These are phyloP conservation scores for Neoboletus magnificus DNA, from an alignment of 768 basidiomycete species.

Conservation along the genomic window DNA sequence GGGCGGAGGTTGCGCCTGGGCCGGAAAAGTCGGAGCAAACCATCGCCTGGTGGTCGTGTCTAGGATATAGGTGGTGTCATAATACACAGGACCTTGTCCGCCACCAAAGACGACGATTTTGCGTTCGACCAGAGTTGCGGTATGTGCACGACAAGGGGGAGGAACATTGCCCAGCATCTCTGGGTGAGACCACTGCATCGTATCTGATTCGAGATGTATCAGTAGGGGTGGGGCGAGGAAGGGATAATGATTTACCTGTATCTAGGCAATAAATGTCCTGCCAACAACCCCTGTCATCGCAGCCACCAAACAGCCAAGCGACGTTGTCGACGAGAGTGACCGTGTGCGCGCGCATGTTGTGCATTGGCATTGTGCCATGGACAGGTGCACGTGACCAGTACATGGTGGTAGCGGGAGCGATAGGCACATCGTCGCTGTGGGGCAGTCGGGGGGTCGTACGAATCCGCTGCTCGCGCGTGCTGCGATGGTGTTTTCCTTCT, in stretches of 20 bases:
- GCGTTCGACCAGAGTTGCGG: conserved; percentile 77
- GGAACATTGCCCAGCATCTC: conserved; percentile 75
- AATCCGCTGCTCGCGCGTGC: conserved; percentile 31
- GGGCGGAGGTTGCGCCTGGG: conserved; percentile 2
- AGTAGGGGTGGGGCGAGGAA: neutral
- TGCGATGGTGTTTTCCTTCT: conserved; percentile 18
- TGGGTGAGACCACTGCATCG: conserved; percentile 85
- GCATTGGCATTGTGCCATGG: conserved; percentile 63
- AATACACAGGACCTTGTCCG: conserved; percentile 79
- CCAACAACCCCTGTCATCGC: conserved; percentile 73
- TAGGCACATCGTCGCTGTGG: conserved; percentile 54
- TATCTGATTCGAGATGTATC: conserved; percentile 47
- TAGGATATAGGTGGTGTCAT: conserved; percentile 77
- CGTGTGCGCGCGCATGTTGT: conserved; percentile 76
- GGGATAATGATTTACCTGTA: conserved; percentile 47
- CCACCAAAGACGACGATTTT: conserved; percentile 85
- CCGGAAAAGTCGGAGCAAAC: conserved; percentile 44
- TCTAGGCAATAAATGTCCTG: conserved; percentile 84
- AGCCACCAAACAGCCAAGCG: conserved; percentile 89
- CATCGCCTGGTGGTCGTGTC: conserved; percentile 74
- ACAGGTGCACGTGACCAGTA: conserved; percentile 86
- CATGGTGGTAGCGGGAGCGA: conserved; percentile 71
- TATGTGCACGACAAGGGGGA: conserved; percentile 84
- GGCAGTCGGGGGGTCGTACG: conserved; percentile 57
- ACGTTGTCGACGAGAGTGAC: conserved; percentile 79